Evolutionary conservation across 768 basidiomycete genomes (phyloP).

Genomic region (Roridomyces roridus): DNA sequence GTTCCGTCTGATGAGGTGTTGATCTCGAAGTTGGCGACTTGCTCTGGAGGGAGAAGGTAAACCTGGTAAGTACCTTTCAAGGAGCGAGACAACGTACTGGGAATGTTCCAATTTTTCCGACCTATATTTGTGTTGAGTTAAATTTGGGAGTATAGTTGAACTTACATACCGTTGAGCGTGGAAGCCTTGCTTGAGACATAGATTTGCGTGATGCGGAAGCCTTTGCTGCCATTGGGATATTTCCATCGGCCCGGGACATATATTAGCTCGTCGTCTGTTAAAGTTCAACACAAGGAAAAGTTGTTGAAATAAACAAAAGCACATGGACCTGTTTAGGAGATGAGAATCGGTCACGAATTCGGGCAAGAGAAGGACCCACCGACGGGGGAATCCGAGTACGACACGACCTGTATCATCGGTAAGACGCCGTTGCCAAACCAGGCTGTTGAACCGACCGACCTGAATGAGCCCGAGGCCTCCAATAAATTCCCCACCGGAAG

Average conservation of each 20-base stretch:
- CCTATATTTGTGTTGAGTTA: slow-evolving; percentile 21
- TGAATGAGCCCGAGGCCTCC: slow-evolving; percentile 34
- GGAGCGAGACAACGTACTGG: slow-evolving; percentile 39
- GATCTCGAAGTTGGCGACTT: slow-evolving; percentile 36
- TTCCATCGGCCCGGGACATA: slow-evolving; percentile 43
- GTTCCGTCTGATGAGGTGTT: slow-evolving; percentile 21
- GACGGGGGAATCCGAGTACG: slow-evolving; percentile 39
- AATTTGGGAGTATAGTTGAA: not conserved
- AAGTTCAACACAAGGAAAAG: not conserved
- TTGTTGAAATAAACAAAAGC: not conserved
- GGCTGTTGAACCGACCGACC: slow-evolving; percentile 20
- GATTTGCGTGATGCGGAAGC: slow-evolving; percentile 39
- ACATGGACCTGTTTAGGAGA: slow-evolving; percentile 35
- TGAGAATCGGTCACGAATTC: not conserved
- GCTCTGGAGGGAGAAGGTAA: slow-evolving; percentile 26
- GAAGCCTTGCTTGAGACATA: slow-evolving; percentile 40
- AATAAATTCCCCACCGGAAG: slow-evolving; percentile 35
- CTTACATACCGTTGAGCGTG: slow-evolving; percentile 33
- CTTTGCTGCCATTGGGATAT: slow-evolving; percentile 30
- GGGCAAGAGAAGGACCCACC: slow-evolving; percentile 25
- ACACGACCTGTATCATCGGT: slow-evolving; percentile 29
- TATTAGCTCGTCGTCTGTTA: slow-evolving; percentile 39
- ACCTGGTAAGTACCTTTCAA: not conserved
- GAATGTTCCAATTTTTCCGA: slow-evolving; percentile 42
- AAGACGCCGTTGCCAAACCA: not conserved